A percentile compares a stretch with the other conserved stretches of the same genome.
These are phyloP conservation scores for Schoenoplectus tabernaemontani DNA, from an alignment of 202 grass and related monocot species.

Conservation along the genomic window DNA sequence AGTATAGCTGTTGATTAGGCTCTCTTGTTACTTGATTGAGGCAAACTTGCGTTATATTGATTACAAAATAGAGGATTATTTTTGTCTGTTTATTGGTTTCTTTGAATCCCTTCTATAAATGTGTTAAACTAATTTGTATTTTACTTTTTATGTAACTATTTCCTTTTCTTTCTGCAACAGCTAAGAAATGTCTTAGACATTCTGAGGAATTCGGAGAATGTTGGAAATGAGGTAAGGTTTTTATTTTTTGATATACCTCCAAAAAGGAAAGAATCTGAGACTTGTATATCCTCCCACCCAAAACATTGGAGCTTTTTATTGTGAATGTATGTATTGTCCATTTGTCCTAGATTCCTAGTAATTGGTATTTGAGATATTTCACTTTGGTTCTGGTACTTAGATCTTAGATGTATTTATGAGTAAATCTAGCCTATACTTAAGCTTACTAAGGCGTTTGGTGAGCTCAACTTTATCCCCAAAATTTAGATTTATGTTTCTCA, in stretches of 20 bases:
- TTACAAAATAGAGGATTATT: not conserved
- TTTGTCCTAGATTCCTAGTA: too few species aligned
- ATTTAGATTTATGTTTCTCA: too few species aligned
- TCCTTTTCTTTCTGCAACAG: conserved; percentile 26
- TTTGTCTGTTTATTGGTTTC: not conserved
- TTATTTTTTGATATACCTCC: not conserved
- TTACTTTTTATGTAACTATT: not conserved
- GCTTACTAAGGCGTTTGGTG: too few species aligned
- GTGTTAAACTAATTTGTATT: not conserved
- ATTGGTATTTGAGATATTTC: not conserved
- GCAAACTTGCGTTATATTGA: not conserved
- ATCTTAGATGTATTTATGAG: too few species aligned
- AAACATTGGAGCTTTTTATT: not conserved
- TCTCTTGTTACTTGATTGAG: not conserved
- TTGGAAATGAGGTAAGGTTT: conserved; percentile 26
- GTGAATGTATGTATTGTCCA: not conserved
- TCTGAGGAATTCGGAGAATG: conserved; percentile 23
- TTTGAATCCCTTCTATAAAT: not conserved
- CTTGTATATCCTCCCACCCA: too few species aligned
- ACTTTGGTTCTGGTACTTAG: not conserved
- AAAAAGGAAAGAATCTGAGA: too few species aligned
- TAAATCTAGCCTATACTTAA: too few species aligned
- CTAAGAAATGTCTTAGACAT: conserved; percentile 27
- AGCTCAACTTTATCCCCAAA: too few species aligned
- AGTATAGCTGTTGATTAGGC: not conserved